These are phyloP conservation scores for Yamadazyma trypodendri DNA, from an alignment of 1,139 yeast genomes.

Conservation along the genomic window DNA sequence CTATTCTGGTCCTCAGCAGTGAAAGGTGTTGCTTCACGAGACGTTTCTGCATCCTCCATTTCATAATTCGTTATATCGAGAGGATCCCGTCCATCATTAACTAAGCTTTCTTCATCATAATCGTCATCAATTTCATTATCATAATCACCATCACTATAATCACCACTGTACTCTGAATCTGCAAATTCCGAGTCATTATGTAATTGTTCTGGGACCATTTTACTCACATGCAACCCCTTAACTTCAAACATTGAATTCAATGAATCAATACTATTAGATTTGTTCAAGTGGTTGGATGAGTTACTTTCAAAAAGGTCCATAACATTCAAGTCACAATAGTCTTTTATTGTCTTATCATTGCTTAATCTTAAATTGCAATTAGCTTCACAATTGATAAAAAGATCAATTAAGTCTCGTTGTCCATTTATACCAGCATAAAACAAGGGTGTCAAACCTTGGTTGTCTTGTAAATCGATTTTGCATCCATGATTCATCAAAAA, in stretches of 20 bases:
- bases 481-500: slow-evolving; percentile 79
- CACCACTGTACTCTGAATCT: slow-evolving; percentile 35
- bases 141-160: slow-evolving; percentile 10
- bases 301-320: slow-evolving; percentile 47
- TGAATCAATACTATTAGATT: slow-evolving; percentile 28
- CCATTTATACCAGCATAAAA: slow-evolving; percentile 84
- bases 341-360: slow-evolving; percentile 54
- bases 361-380: slow-evolving; percentile 56
- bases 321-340: slow-evolving; percentile 64
- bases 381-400: slow-evolving; percentile 64
- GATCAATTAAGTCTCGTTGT: slow-evolving; percentile 56
- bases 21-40: slow-evolving; percentile 5
- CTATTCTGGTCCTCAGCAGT: slow-evolving; percentile 2
- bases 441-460: slow-evolving; percentile 80
- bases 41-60: slow-evolving; percentile 5
- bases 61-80: slow-evolving; percentile 5
- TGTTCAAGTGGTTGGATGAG: slow-evolving; percentile 8
- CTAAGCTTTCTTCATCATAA: slow-evolving; percentile 9
- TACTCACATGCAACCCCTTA: slow-evolving; percentile 43
- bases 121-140: slow-evolving; percentile 28
- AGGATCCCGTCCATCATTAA: not conserved
- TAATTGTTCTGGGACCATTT: slow-evolving; percentile 30
- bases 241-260: slow-evolving; percentile 40
- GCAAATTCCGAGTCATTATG: slow-evolving; percentile 38
- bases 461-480: slow-evolving; percentile 69